phyloP scores from a whole-genome alignment of 306 rosid species.

The Echinosophora koreensis region DNA sequence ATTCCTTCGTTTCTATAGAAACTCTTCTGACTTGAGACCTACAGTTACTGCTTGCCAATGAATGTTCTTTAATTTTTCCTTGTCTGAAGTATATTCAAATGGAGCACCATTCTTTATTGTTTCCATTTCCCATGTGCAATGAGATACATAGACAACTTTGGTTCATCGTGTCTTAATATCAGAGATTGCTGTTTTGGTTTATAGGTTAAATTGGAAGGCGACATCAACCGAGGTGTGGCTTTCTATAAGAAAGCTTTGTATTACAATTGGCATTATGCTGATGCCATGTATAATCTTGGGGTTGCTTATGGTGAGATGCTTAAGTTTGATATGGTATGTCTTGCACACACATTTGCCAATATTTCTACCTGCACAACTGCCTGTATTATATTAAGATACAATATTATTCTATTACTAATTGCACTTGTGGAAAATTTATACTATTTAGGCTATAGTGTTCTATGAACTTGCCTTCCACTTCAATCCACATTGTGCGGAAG shows the following conservation, averaged over 20 bases:
- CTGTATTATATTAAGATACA: constrained; percentile 16
- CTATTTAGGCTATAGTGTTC: constrained; percentile 90
- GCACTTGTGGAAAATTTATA: constrained; percentile 42
- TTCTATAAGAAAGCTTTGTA: constrained; percentile 90
- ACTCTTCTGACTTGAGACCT: no score
- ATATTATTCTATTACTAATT: constrained; percentile 9
- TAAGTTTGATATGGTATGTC: constrained; percentile 91
- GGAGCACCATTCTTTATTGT: background rate
- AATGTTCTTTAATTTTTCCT: no score
- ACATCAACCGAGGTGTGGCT: constrained; percentile 85
- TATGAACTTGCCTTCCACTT: constrained; percentile 98
- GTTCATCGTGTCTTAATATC: background rate
- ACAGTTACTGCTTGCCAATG: no score
- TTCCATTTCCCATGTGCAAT: background rate
- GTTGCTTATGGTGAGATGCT: constrained; percentile 99
- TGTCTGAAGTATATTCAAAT: no score
- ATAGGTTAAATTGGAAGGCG: constrained; percentile 96
- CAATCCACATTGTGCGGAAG: constrained; percentile 97
- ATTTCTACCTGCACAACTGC: constrained; percentile 10
- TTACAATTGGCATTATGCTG: constrained; percentile 98
- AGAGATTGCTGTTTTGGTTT: constrained; percentile 31
- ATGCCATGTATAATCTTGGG: constrained; percentile 99
- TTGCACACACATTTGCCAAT: constrained; percentile 12
- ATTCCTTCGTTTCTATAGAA: no score
- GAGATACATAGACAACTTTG: constrained; percentile 31